Conservation (phyloP, 225 moss, liverwort and hornwort genomes). For the Thuidium tamariscinum region DNA sequence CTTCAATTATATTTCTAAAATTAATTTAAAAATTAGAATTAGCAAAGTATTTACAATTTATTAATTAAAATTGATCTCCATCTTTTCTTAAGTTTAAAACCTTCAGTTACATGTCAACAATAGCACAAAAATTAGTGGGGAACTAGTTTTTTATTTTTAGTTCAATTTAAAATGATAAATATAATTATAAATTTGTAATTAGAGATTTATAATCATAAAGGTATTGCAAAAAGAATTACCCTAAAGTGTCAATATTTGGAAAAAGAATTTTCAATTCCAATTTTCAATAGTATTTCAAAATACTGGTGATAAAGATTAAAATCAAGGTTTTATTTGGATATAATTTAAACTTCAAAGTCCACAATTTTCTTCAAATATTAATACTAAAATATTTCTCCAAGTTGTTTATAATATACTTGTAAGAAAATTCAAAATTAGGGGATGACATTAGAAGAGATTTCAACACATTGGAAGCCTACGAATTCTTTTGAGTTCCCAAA, state of each 20-base stretch:
- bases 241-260: not conserved
- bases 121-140: accelerated
- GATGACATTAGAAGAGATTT: too few species aligned
- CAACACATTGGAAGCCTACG: too few species aligned
- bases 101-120: not conserved
- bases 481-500: too few species aligned
- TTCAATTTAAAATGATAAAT: not conserved
- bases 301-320: not conserved
- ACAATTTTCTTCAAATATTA: not conserved
- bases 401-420: not conserved
- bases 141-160: not conserved
- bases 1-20: not conserved
- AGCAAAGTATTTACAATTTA: too few species aligned
- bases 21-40: not conserved
- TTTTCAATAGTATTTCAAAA: not conserved
- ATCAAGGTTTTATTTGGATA: not conserved
- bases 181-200: not conserved
- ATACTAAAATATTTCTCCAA: not conserved
- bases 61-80: too few species aligned
- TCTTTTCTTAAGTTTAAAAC: not conserved
- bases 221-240: not conserved
- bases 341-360: not conserved
- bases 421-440: too few species aligned
- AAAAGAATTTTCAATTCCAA: not conserved
- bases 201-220: not conserved